Percentiles rank a stretch among this genome's conserved stretches.
Conservation (phyloP, 305 asterid species). For the Striga hermonthica region DNA sequence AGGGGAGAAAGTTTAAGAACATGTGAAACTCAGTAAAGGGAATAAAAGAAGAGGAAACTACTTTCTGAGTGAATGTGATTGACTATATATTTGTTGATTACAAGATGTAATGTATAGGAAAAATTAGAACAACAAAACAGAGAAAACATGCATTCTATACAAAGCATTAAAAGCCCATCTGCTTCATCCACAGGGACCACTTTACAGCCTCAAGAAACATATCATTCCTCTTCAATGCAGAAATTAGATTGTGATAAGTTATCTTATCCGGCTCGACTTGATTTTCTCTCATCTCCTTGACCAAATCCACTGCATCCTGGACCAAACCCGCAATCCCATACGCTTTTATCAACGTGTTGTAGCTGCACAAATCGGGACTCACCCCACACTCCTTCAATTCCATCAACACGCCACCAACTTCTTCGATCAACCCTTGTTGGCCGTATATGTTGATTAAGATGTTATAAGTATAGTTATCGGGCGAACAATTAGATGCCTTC, state of each 20-base stretch:
- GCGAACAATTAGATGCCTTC: slow-evolving; percentile 62
- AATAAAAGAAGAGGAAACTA: no score
- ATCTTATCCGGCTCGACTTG: slow-evolving; percentile 68
- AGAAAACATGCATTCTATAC: background rate
- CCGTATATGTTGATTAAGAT: slow-evolving; percentile 80
- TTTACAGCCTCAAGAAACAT: slow-evolving; percentile 86
- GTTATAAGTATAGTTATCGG: slow-evolving; percentile 66
- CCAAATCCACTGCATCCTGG: slow-evolving; percentile 69
- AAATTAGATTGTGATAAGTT: slow-evolving; percentile 63
- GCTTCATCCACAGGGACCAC: slow-evolving; percentile 99
- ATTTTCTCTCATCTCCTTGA: slow-evolving; percentile 76
- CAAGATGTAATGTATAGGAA: no score
- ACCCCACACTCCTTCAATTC: slow-evolving; percentile 58
- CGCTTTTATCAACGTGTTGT: slow-evolving; percentile 86
- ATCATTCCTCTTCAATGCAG: slow-evolving; percentile 65
- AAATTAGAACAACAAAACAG: no score
- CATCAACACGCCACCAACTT: slow-evolving; percentile 47
- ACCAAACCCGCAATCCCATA: slow-evolving; percentile 89
- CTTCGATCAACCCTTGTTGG: slow-evolving; percentile 81
- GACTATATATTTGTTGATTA: no score
- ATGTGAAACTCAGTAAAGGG: no score
- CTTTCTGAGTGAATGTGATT: no score
- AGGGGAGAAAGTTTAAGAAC: no score
- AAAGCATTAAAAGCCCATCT: slow-evolving; percentile 50
- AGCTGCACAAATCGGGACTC: slow-evolving; percentile 79